Base-by-base conservation (phyloP, 2,329 filamentous ascomycete genomes). In the Alternaria novae-zelandiae region DNA sequence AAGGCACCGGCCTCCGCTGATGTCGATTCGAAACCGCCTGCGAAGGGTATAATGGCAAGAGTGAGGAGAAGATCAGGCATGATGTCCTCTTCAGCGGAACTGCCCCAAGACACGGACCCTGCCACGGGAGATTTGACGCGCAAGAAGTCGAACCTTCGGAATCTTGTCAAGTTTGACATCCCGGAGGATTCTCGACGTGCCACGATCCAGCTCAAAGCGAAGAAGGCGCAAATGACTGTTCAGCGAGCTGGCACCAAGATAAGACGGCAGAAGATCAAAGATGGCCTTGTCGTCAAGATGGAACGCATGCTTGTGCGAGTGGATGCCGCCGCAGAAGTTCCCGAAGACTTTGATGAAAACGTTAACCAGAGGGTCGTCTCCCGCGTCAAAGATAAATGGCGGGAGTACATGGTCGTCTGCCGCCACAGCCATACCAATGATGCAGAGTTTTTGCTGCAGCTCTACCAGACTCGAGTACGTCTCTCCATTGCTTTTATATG, bases 241-340 rank as follows among this genome's bases (percentile, higher is more conserved):
- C 76, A 77, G 65, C 75, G 74, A 23, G 71, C 78, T 17, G 72
- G 74, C 2, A 74, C 72, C 13, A 76, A 69, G 25, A 62, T 83
- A 23, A 73, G 82, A 23, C 79, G 82, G 56, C 71, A 76, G 56
- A 81, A 79, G 63, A 73, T 82, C 47, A 80, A 81, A 54, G 85
- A 88, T 68, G 89, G 89, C 6, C 85, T 89, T 64, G 87, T 91
- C 55, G 81, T 91, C 61, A 90, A 90, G 76, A 88, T 89, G 78
- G 88, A 90, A 72, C 87, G 86, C 63, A 91, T 91, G 89, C 84
- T 91, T 21, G 86, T 91, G 20, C 84, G 87, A 21, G 83, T 90
- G 23, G 89, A 90, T 69, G 82, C 82, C 44, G 71, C 82, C 44
- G 83, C 85, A 66, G 81, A 85, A 4, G 78, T 89, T 9, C 85